A percentile compares a stretch with the other conserved stretches of the same genome.
Evolutionary conservation across 345 rosid species (phyloP).

Genomic region (Pistacia atlantica): DNA sequence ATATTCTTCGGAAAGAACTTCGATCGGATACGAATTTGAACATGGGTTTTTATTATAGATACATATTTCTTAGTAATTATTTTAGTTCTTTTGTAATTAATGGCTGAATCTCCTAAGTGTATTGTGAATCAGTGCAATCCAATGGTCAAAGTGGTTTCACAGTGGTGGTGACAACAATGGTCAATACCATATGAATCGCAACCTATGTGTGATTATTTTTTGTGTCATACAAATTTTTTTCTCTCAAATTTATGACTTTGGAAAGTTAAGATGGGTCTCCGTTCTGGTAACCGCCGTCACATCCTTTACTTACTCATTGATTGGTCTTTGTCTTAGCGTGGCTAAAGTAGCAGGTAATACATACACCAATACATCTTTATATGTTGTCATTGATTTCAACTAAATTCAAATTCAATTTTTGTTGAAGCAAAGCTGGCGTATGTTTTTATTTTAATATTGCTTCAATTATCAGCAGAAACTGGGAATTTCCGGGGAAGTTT

Average conservation of each 20-base stretch:
- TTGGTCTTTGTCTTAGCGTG: conserved; percentile 78
- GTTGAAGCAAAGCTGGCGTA: background rate
- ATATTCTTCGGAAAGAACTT: background rate
- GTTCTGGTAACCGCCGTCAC: conserved; percentile 62
- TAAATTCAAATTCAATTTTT: no score
- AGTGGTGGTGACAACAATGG: conserved; percentile 28
- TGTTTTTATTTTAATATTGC: background rate
- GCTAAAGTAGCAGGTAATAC: conserved; percentile 53
- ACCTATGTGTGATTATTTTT: conserved; percentile 56
- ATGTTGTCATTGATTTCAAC: no score
- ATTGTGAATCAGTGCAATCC: conserved; percentile 52
- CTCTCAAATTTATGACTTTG: conserved; percentile 77
- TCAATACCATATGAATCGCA: conserved; percentile 50
- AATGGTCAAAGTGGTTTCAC: conserved; percentile 53
- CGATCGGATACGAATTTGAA: background rate
- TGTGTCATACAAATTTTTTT: conserved; percentile 53
- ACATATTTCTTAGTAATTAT: no score
- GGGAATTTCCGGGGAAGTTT: conserved; percentile 62
- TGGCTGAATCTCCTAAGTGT: background rate
- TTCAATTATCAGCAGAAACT: conserved; percentile 23
- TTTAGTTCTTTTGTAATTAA: no score
- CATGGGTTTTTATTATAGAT: background rate
- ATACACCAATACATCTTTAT: no score
- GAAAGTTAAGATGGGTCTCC: conserved; percentile 79
- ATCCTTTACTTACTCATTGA: conserved; percentile 84